A percentile compares a stretch with the other conserved stretches of the same genome.
Evolutionary conservation across 495 filamentous ascomycete genomes (phyloP).

Genomic region (Penicillium lividum): DNA sequence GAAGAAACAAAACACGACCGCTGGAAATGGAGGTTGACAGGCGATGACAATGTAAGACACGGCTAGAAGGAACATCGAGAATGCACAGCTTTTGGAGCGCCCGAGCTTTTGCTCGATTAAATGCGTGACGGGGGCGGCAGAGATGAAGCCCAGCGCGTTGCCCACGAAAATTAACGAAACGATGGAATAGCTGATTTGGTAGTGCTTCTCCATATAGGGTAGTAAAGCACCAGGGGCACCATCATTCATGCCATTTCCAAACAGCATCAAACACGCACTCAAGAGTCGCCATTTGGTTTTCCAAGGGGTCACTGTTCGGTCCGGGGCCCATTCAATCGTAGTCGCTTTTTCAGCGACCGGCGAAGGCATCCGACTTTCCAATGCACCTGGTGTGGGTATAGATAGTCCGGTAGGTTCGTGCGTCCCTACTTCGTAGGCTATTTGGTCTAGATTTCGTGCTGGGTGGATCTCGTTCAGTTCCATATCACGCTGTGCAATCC

Average conservation of each 20-base stretch:
- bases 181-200: constrained; percentile 69
- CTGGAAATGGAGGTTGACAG: constrained; percentile 67
- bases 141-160: constrained; percentile 75
- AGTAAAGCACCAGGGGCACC: constrained; percentile 71
- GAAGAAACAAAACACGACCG: constrained; percentile 64
- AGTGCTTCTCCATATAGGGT: constrained; percentile 72
- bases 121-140: constrained; percentile 63
- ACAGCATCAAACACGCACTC: constrained; percentile 44
- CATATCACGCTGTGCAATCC: constrained; percentile 24
- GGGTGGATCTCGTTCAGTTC: constrained; percentile 39
- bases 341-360: constrained; percentile 36
- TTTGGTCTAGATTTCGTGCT: constrained; percentile 17
- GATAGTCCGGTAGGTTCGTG: constrained; percentile 1
- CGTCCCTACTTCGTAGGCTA: constrained; percentile 11
- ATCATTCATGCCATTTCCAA: constrained; percentile 62
- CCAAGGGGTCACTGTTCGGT: constrained; percentile 44
- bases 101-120: constrained; percentile 55
- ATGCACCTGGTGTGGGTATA: constrained; percentile 40
- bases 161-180: constrained; percentile 80
- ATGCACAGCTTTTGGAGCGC: constrained; percentile 59
- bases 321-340: constrained; percentile 57
- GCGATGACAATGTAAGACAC: constrained; percentile 65
- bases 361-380: constrained; percentile 54
- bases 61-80: constrained; percentile 50
- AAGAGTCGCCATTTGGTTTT: constrained; percentile 48